These are phyloP conservation scores for Casaregolazyma lundiana DNA, from an alignment of 1,139 yeast genomes.

Conservation along the genomic window DNA sequence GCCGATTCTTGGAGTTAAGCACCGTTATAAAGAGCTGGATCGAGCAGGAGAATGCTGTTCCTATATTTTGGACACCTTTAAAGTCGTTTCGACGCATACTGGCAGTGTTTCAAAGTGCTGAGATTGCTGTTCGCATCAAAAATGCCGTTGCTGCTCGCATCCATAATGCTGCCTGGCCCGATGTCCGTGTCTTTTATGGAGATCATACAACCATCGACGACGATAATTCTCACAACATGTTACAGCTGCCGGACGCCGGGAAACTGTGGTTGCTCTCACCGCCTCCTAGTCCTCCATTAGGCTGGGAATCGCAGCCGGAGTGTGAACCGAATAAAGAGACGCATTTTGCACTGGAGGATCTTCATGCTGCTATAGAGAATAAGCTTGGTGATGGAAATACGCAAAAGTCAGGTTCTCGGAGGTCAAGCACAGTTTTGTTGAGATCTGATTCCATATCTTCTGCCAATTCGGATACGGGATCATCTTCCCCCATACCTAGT, in stretches of 20 bases:
- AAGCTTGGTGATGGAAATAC: background rate
- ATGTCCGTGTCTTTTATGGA: conserved; percentile 20
- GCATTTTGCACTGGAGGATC: conserved; percentile 19
- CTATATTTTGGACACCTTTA: conserved; percentile 35
- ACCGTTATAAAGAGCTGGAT: background rate
- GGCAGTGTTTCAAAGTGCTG: conserved; percentile 30
- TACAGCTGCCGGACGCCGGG: conserved; percentile 39
- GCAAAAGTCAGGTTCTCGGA: no score
- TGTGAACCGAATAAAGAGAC: conserved; percentile 36
- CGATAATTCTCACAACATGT: conserved; percentile 14
- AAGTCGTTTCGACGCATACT: conserved; percentile 35
- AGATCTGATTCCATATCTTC: background rate
- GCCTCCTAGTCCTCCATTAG: conserved; percentile 43
- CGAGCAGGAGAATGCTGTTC: background rate
- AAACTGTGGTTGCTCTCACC: conserved; percentile 40
- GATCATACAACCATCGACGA: conserved; percentile 22
- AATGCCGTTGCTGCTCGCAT: background rate
- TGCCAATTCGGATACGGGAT: background rate
- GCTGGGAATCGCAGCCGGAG: conserved; percentile 36
- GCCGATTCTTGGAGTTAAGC: background rate
- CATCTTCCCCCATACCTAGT: conserved; percentile 22
- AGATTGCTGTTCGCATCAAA: conserved; percentile 26
- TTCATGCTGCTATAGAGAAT: conserved; percentile 18
- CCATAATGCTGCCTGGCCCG: background rate
- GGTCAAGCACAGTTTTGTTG: background rate